Evolutionary conservation across 805 yeast species (phyloP).

Genomic region (Lachancea sp.): DNA sequence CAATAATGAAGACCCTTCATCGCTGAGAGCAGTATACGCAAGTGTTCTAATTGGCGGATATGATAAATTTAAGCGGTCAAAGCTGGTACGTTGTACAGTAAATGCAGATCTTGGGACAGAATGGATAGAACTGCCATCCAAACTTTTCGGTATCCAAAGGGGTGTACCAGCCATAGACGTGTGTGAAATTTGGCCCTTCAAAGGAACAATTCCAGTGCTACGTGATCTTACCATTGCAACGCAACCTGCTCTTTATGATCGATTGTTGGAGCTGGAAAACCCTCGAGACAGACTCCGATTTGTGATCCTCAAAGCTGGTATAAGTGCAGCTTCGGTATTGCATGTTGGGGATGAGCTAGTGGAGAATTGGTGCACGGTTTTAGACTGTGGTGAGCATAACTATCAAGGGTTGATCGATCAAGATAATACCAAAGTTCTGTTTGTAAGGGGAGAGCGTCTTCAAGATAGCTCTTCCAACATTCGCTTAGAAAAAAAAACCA

Average conservation of each 20-base stretch:
- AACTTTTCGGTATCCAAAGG: conserved; percentile 7
- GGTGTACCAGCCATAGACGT: conserved; percentile 13
- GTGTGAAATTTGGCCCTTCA: conserved; percentile 13
- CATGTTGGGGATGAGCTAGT: conserved; percentile 13
- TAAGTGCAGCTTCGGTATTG: conserved; percentile 15
- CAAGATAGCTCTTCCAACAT: no score
- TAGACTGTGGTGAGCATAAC: conserved; percentile 16
- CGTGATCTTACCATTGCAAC: conserved; percentile 14
- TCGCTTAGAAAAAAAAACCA: neutral
- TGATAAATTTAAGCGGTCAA: neutral
- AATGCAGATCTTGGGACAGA: conserved; percentile 11
- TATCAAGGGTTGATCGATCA: conserved; percentile 19
- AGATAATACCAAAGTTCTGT: conserved; percentile 16
- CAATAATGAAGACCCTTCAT: no score
- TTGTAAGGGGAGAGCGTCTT: conserved; percentile 8
- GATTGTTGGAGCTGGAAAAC: conserved; percentile 12
- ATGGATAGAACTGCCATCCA: conserved; percentile 13
- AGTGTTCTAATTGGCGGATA: conserved; percentile 1
- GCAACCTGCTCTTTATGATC: conserved; percentile 18
- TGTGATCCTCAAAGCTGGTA: conserved; percentile 18
- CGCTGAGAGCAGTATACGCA: neutral
- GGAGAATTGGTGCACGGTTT: conserved; percentile 17
- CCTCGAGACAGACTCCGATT: conserved; percentile 17
- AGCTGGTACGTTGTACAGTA: conserved; percentile 7
- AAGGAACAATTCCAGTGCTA: conserved; percentile 11